A percentile compares a stretch with the other conserved stretches of the same genome.
Evolutionary conservation across 192 early-diverging fungal genomes (phyloP).

Genomic region (Jimgerdemannia lactiflua): DNA sequence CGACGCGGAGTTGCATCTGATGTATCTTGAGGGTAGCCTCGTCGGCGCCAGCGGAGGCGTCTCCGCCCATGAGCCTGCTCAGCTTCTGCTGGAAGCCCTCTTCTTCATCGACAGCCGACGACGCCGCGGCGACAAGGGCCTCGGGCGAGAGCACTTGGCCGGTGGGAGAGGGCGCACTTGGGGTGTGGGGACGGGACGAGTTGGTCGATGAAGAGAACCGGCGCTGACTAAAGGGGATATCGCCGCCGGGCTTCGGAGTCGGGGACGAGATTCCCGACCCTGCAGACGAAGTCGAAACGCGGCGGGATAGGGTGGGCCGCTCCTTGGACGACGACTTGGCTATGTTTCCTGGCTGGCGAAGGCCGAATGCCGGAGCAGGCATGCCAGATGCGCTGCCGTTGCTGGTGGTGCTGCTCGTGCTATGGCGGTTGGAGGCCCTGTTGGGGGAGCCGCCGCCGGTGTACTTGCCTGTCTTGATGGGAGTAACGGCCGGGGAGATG

Average conservation of each 20-base stretch:
- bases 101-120: constrained; percentile 20
- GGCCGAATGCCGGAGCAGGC: constrained; percentile 11
- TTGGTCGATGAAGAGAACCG: constrained; percentile 12
- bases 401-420: constrained; percentile 29
- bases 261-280: neutral
- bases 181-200: constrained; percentile 18
- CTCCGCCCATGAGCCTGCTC: constrained; percentile 15
- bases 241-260: constrained; percentile 12
- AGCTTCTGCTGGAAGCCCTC: constrained; percentile 18
- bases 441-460: constrained; percentile 13
- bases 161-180: constrained; percentile 16
- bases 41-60: constrained; percentile 21
- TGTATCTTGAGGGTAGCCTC: constrained; percentile 43
- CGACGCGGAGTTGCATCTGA: constrained; percentile 60
- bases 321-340: neutral
- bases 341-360: neutral
- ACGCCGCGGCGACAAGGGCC: constrained; percentile 23
- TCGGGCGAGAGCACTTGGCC: constrained; percentile 23
- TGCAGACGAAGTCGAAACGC: constrained; percentile 9
- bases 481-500: constrained; percentile 18
- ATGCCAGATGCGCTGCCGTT: constrained; percentile 11
- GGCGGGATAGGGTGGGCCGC: constrained; percentile 9
- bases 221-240: constrained; percentile 16
- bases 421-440: constrained; percentile 11
- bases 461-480: constrained; percentile 17